phyloP scores from a whole-genome alignment of 148 eudicot genomes.

The Beta vulgaris region DNA sequence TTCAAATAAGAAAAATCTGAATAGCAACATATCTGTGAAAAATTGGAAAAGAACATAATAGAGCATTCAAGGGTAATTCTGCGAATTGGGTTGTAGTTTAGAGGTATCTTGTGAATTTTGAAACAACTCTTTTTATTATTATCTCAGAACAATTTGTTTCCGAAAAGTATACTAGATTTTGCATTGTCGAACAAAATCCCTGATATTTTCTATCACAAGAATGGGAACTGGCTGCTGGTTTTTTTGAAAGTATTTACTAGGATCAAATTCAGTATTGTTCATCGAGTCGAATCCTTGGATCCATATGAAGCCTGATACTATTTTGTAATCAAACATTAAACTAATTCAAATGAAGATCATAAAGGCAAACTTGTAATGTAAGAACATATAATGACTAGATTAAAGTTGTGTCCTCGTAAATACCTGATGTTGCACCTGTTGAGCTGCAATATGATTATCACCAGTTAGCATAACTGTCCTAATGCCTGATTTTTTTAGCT shows the following conservation, averaged over 20 bases:
- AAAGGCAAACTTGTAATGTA: not conserved
- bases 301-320: not conserved
- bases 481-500: constrained; percentile 33
- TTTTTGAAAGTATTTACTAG: not conserved
- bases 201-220: not conserved
- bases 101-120: too few species aligned
- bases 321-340: not conserved
- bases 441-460: constrained; percentile 36
- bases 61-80: too few species aligned
- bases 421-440: constrained; percentile 41
- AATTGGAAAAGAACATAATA: too few species aligned
- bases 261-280: not conserved
- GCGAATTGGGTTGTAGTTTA: too few species aligned
- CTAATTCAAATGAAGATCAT: not conserved
- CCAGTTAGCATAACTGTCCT: constrained; percentile 46
- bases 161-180: too few species aligned
- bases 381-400: not conserved
- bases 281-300: not conserved
- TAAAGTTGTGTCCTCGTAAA: not conserved
- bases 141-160: too few species aligned
- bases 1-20: too few species aligned
- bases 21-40: too few species aligned
- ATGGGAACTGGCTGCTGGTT: not conserved
- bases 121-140: too few species aligned
- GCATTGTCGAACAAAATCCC: not conserved